Conservation (phyloP, 2,329 filamentous ascomycete genomes). For the Drechslerella coelobrocha region DNA sequence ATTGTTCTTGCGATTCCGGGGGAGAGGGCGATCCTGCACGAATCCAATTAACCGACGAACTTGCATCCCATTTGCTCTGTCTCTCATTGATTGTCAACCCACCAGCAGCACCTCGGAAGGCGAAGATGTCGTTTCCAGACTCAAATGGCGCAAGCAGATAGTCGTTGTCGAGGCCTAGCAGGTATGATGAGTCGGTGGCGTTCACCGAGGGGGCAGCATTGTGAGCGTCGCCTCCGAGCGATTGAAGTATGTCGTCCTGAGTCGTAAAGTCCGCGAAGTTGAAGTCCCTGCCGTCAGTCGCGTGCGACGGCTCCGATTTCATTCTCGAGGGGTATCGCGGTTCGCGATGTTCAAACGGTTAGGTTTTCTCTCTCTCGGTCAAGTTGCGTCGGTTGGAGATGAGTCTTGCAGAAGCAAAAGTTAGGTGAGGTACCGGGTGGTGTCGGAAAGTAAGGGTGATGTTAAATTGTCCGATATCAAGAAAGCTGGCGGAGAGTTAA, state of each 20-base stretch:
- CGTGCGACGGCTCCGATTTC: constrained; percentile 46
- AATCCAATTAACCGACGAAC: not conserved
- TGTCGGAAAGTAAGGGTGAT: not conserved
- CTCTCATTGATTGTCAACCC: constrained; percentile 14
- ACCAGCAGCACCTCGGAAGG: constrained; percentile 46
- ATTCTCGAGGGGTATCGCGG: constrained; percentile 15
- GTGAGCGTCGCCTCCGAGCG: constrained; percentile 40
- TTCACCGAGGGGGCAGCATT: constrained; percentile 46
- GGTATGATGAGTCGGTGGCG: constrained; percentile 40
- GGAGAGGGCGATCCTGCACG: constrained; percentile 40
- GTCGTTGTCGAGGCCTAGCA: constrained; percentile 46
- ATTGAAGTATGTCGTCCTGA: constrained; percentile 44
- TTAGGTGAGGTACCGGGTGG: not conserved
- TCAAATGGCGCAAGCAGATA: constrained; percentile 47
- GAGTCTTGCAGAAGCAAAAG: not conserved
- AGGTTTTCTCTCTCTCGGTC: not conserved
- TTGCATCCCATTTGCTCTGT: not conserved
- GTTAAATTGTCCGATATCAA: not conserved
- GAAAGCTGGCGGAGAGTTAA: not conserved
- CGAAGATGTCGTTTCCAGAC: constrained; percentile 44
- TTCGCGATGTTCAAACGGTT: not conserved
- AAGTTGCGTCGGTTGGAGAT: not conserved
- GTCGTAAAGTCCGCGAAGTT: constrained; percentile 46
- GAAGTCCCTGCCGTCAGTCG: constrained; percentile 48
- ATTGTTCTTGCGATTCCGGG: constrained; percentile 48